A percentile compares a stretch with the other conserved stretches of the same genome.
Conservation (phyloP, 2,329 filamentous ascomycete species). For the Aspergillus udagawae region DNA sequence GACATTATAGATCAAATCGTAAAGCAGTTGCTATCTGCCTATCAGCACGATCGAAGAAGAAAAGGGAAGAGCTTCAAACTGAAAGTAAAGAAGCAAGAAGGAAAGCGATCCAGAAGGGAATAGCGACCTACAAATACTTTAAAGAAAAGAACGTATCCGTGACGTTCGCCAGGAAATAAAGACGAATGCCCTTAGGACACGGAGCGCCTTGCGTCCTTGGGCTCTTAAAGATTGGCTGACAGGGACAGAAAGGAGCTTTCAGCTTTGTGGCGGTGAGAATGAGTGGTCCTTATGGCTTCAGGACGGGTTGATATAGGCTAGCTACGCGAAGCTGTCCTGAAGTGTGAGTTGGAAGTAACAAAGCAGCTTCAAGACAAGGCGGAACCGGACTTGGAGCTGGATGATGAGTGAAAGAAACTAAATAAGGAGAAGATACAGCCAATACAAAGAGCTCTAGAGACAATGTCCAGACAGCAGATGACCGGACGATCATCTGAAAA, state of each 20-base stretch:
- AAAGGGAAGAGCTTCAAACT: background rate
- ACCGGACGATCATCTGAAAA: background rate
- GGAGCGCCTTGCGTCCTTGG: background rate
- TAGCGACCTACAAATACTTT: background rate
- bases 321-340: background rate
- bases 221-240: background rate
- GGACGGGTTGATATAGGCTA: background rate
- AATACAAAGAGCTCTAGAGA: background rate
- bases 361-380: background rate
- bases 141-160: background rate
- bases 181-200: background rate
- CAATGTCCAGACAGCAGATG: background rate
- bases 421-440: background rate
- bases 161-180: background rate
- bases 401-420: background rate
- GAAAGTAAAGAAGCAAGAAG: background rate
- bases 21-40: background rate
- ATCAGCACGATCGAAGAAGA: background rate
- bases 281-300: background rate
- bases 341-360: background rate
- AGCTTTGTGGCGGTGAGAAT: background rate
- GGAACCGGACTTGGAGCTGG: background rate
- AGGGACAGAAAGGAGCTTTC: background rate
- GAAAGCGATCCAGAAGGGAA: background rate
- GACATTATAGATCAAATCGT: conserved; percentile 7